Evolutionary conservation across 164 flowering plant species (phyloP).

Genomic region (Cinnamomum micranthum): DNA sequence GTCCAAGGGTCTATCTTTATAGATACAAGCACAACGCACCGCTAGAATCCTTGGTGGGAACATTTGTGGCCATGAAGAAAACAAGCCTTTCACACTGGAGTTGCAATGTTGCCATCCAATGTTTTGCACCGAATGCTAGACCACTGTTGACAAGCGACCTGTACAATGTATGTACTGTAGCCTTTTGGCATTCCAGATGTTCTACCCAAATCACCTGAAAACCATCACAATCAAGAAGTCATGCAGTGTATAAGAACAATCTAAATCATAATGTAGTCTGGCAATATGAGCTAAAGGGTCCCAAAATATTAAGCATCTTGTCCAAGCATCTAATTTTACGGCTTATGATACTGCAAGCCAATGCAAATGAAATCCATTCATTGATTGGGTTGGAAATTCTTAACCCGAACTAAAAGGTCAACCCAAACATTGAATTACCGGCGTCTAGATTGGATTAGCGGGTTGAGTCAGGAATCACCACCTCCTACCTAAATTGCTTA

Average conservation of each 20-base stretch:
- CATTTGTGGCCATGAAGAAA: constrained; percentile 97
- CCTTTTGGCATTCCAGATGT: constrained; percentile 77
- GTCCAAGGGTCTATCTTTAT: too few relatives aligned
- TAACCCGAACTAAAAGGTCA: too few relatives aligned
- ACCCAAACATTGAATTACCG: too few relatives aligned
- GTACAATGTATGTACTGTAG: constrained; percentile 60
- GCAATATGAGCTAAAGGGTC: too few relatives aligned
- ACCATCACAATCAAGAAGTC: neutral
- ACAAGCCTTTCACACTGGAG: constrained; percentile 85
- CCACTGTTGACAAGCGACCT: constrained; percentile 78
- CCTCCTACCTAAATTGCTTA: too few relatives aligned
- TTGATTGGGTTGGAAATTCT: too few relatives aligned
- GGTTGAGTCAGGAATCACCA: too few relatives aligned
- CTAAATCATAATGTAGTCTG: too few relatives aligned
- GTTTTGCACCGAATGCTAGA: constrained; percentile 87
- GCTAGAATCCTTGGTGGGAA: constrained; percentile 88
- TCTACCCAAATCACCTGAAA: constrained; percentile 92
- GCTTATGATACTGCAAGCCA: neutral
- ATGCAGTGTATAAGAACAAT: too few relatives aligned
- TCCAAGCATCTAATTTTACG: too few relatives aligned
- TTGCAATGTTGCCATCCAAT: constrained; percentile 82
- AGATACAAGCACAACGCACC: constrained; percentile 38
- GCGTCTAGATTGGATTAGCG: too few relatives aligned
- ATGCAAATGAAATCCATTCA: neutral
- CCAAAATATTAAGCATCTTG: too few relatives aligned